Base-by-base conservation (phyloP, 73 alveolate genomes). In the Diophrys sp. region DNA sequence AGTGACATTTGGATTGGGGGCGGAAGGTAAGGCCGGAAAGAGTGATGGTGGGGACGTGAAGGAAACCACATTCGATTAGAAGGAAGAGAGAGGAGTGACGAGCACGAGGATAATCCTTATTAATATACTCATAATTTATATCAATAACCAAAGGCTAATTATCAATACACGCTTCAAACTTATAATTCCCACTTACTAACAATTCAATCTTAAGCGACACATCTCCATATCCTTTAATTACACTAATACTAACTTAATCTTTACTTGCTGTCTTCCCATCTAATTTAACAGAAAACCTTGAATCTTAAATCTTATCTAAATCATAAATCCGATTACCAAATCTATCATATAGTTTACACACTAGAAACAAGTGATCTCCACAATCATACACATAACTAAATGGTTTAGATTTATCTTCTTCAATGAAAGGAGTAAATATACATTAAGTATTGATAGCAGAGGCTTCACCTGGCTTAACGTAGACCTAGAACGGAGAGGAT, bases 291-390 rank as follows among this genome's bases (percentile, higher is more conserved):
- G n/a, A 33, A 31, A 77, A 5, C 33, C 78, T 77, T 2, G 32
- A 23, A 24, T 32, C 54, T 29, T 67, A 31, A 32, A 77, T 24
- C 14, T 77, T 67, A 0, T 56, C 62, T 0, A 77, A 18, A 23
- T 77, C 78, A 28, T 77, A 55, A 24, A 77, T 77, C 1, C 27
- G 2, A n/a, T 71, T 70, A 66, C 85, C 85, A 34, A 53, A 77
- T n/a, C 31, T 31, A 32, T 77, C 85, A 5, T 33, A 23, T 14
- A 77, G 71, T 0, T 14, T 29, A 8, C 56, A 14, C 1, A 23
- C 32, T 18, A 77, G 53, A 33, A 66, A 77, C 54, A 77, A 8
- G 56, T 53, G 27, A n/a, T 77, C 85, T 77, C 85, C 85, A 2
- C 76, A 56, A 18, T 8, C 23, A 23, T 56, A 23, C 28, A 2